These are phyloP conservation scores for Cytospora chrysosperma DNA, from an alignment of 2,329 filamentous ascomycete species.

Conservation along the genomic window DNA sequence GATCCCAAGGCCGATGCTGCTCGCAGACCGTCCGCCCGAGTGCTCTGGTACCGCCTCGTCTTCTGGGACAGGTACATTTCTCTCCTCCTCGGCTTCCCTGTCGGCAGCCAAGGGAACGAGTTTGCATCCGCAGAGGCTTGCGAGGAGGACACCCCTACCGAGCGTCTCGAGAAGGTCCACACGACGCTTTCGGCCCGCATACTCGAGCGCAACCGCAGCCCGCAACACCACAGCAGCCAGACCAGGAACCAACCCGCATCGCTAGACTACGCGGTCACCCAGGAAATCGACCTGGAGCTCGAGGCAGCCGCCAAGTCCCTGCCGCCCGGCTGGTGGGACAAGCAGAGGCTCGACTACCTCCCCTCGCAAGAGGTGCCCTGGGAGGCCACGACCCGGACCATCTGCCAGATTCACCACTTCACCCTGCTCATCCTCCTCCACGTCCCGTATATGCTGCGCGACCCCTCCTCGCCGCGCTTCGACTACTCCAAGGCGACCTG, in stretches of 20 bases:
- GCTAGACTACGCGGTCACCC: constrained; percentile 41
- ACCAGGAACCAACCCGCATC: constrained; percentile 29
- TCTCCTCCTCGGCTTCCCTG: constrained; percentile 50
- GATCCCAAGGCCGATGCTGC: constrained; percentile 36
- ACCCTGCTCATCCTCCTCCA: constrained; percentile 53
- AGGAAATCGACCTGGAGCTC: constrained; percentile 48
- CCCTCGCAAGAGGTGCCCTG: constrained; percentile 27
- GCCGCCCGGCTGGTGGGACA: constrained; percentile 49
- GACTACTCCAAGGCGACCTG: constrained; percentile 50
- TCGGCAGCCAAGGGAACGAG: constrained; percentile 41
- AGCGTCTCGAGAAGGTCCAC: constrained; percentile 46
- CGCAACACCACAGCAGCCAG: constrained; percentile 22
- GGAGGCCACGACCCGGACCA: constrained; percentile 37
- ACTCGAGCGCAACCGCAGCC: constrained; percentile 45
- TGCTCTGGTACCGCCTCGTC: constrained; percentile 51
- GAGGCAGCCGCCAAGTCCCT: constrained; percentile 43
- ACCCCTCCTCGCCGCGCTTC: constrained; percentile 38
- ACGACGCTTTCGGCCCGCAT: constrained; percentile 44
- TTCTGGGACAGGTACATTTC: constrained; percentile 51
- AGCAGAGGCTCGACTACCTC: constrained; percentile 31
- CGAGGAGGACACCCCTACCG: constrained; percentile 37
- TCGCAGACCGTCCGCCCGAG: constrained; percentile 31
- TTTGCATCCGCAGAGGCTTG: constrained; percentile 34
- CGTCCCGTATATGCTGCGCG: constrained; percentile 53
- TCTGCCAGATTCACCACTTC: constrained; percentile 51